Conservation (phyloP, 139 green algal genomes). For the Asterochloris sp. region DNA sequence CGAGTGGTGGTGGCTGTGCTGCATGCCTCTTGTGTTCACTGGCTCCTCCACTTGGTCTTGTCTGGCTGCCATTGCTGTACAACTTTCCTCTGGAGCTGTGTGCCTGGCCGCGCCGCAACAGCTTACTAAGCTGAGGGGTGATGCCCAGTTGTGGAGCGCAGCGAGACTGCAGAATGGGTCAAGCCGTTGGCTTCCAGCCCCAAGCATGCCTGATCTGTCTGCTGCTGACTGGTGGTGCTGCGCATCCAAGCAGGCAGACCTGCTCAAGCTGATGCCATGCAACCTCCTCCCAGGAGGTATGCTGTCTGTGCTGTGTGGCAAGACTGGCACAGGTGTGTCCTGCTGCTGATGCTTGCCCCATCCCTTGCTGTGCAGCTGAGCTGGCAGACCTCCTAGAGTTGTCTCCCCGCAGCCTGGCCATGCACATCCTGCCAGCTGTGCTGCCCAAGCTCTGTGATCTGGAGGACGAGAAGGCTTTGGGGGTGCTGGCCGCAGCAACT, state of each 20-base stretch:
- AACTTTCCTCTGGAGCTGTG: too few species aligned
- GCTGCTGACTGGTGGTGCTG: background rate
- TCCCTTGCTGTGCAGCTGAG: background rate
- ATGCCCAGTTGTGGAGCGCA: too few species aligned
- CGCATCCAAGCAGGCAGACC: background rate
- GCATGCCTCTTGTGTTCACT: background rate
- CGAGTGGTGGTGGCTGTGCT: background rate
- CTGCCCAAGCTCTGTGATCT: slow-evolving; percentile 16
- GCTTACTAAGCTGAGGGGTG: too few species aligned
- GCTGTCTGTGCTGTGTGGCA: background rate
- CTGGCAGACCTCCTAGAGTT: slow-evolving; percentile 29
- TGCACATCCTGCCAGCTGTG: slow-evolving; percentile 28
- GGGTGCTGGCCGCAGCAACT: slow-evolving; percentile 31
- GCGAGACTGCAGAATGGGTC: too few species aligned
- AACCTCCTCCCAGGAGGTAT: background rate
- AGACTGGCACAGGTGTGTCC: background rate
- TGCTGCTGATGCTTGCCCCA: background rate
- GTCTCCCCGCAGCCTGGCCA: slow-evolving; percentile 13
- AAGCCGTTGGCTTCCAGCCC: too few species aligned
- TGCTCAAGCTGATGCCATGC: background rate
- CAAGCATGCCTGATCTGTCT: background rate
- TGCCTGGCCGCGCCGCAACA: too few species aligned
- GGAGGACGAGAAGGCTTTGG: slow-evolving; percentile 20
- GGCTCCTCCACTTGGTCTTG: too few species aligned
- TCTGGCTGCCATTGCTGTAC: too few species aligned